These are phyloP conservation scores for Reutealis trisperma DNA, from an alignment of 345 rosid species.

Conservation along the genomic window DNA sequence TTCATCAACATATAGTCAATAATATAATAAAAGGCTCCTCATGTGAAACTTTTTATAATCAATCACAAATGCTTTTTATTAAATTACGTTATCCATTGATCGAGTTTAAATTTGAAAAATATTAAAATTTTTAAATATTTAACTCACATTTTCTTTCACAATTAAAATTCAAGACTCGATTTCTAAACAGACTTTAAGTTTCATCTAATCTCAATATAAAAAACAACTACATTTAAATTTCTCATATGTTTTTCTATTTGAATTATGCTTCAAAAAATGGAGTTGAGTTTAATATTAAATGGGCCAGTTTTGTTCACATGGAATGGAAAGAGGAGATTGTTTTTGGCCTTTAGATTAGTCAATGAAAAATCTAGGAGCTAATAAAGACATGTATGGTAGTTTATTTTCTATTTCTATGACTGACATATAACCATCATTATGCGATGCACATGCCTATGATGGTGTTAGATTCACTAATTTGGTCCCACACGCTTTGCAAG, in stretches of 20 bases:
- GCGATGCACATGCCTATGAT: conserved; percentile 30
- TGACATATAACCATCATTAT: conserved; percentile 12
- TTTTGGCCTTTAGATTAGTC: conserved; percentile 22
- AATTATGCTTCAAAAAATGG: too few species aligned
- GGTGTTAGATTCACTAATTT: conserved; percentile 12
- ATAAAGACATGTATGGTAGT: neutral
- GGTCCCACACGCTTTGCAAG: conserved; percentile 36
- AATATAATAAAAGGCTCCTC: neutral
- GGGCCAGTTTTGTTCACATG: conserved; percentile 26
- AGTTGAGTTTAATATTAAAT: too few species aligned
- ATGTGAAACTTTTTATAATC: neutral
- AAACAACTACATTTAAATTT: too few species aligned
- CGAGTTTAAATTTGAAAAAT: too few species aligned
- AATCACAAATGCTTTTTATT: too few species aligned
- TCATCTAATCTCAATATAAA: too few species aligned
- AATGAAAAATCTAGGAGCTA: conserved; percentile 7
- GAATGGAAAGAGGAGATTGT: conserved; percentile 28
- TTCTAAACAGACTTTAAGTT: too few species aligned
- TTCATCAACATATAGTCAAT: neutral
- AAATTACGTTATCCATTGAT: too few species aligned
- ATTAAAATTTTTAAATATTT: too few species aligned
- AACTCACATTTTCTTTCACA: too few species aligned
- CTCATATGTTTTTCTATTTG: too few species aligned
- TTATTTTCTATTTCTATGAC: neutral
- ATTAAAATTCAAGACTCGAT: too few species aligned